Evolutionary conservation across 768 basidiomycete genomes (phyloP), one percentile per base, ranked within the genome.

Genomic region (Collybia nuda): DNA sequence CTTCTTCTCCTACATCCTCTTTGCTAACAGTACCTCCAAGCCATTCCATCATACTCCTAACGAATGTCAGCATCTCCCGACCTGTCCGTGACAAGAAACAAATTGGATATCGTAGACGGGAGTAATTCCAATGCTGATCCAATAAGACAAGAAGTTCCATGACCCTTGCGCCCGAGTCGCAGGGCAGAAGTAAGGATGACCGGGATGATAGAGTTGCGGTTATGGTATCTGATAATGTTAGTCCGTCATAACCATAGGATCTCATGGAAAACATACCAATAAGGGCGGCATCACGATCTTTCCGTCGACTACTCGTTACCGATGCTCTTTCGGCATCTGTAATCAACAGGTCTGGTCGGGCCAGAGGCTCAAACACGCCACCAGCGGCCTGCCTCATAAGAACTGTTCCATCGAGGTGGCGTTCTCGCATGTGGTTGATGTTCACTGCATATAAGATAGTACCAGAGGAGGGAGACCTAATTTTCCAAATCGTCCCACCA

Each of bases 21-120:
- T 93, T 93, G 59, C 86, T 91, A 47, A 97, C 85, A 12, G 91
- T 93, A 1, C 97, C 96, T 8, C 97, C 97, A 55, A 99, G 83
- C 93, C 95, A 98, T 65, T 98, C 97, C 82, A 97, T 96, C 90
- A 98, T 88, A 74, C 91, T 95, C 51, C 94, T 74, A 22, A 97
- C 91, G 62, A 94, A 93, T 1, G 90, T 88, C 29, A 97, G 69
- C 88, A 97, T 96, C 68, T 99, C 96, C 53, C 86, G 82, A 2
- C 88, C 93, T 5, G 93, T 95, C 28, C 87, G 80, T 42, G 90
- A 90, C 35, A 98, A 79, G n/a, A 99, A 80, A 65, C 96, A 98
- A 29, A 99, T 90, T 0, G 96, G 97, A 66, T 79, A 90, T 64
- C 81, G 81, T 44, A 88, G 80, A 39, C 84, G 82, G 0, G 90